Evolutionary conservation across 352 stramenopile species (phyloP).

Genomic region (Blastocystis sp.): DNA sequence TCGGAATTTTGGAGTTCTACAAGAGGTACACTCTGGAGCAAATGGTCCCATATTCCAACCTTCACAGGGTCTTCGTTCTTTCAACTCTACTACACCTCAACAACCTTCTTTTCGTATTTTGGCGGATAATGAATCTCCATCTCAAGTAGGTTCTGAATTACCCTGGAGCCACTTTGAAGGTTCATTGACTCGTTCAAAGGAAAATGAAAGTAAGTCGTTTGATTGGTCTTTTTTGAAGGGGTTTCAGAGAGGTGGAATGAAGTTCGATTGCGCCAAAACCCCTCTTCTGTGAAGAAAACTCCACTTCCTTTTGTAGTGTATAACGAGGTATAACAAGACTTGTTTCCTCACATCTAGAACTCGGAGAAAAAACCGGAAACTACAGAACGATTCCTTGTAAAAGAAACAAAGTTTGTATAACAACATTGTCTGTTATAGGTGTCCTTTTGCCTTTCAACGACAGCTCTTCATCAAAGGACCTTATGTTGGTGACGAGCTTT

Average conservation of each 20-base stretch:
- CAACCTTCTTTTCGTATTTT: not conserved
- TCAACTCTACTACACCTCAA: not conserved
- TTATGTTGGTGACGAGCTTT: not conserved
- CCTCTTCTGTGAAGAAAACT: conserved; percentile 8
- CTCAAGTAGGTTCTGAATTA: too few relatives aligned
- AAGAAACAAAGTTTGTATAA: not conserved
- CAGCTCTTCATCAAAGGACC: not conserved
- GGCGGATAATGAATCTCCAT: not conserved
- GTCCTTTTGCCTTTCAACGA: not conserved
- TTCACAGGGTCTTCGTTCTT: not conserved
- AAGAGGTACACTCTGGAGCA: not conserved
- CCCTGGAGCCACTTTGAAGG: not conserved
- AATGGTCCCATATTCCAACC: not conserved
- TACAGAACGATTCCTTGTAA: not conserved
- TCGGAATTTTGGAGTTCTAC: not conserved
- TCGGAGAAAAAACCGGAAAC: not conserved
- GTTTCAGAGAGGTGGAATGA: not conserved
- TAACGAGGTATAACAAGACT: not conserved
- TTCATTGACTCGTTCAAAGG: not conserved
- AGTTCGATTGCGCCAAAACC: not conserved
- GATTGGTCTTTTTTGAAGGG: not conserved
- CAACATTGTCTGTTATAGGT: not conserved
- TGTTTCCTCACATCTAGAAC: not conserved
- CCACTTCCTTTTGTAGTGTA: conserved; percentile 7
- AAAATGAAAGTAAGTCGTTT: not conserved